phyloP scores from a whole-genome alignment of 768 basidiomycete species.

The Coprinellus aureogranulatus region DNA sequence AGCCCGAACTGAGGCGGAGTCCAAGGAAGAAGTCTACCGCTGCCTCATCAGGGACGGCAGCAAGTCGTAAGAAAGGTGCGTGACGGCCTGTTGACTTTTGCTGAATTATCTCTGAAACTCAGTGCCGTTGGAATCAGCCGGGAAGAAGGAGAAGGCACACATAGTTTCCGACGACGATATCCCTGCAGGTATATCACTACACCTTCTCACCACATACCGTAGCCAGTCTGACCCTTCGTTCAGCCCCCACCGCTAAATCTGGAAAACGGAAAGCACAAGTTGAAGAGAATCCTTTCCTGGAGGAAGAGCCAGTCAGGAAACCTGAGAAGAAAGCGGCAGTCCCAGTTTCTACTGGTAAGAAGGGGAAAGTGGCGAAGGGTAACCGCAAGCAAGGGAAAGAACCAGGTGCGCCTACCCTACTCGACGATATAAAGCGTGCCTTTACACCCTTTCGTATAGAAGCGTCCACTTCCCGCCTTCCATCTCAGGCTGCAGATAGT shows the following conservation, averaged over 20 bases:
- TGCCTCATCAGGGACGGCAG: neutral
- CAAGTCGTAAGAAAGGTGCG: neutral
- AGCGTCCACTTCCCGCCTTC: neutral
- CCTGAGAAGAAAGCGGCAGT: neutral
- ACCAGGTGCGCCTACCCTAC: neutral
- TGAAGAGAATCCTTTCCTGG: too few relatives aligned
- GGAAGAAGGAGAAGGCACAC: too few relatives aligned
- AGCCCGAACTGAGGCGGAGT: slow-evolving; percentile 1
- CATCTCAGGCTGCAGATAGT: neutral
- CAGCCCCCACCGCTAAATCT: too few relatives aligned
- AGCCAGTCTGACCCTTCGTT: too few relatives aligned
- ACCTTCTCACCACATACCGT: too few relatives aligned
- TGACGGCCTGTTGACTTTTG: neutral
- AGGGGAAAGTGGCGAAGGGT: too few relatives aligned
- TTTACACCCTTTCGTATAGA: neutral
- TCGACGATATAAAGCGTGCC: neutral
- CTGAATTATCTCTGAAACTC: too few relatives aligned
- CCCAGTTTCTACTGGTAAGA: too few relatives aligned
- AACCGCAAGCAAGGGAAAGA: too few relatives aligned
- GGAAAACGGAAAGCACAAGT: neutral
- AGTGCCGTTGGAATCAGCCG: too few relatives aligned
- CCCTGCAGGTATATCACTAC: too few relatives aligned
- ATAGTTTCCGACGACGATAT: too few relatives aligned
- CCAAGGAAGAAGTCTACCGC: slow-evolving; percentile 4
- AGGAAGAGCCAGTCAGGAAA: neutral